These are phyloP conservation scores for Omphalea diandra DNA, from an alignment of 441 rosid species.

Conservation along the genomic window DNA sequence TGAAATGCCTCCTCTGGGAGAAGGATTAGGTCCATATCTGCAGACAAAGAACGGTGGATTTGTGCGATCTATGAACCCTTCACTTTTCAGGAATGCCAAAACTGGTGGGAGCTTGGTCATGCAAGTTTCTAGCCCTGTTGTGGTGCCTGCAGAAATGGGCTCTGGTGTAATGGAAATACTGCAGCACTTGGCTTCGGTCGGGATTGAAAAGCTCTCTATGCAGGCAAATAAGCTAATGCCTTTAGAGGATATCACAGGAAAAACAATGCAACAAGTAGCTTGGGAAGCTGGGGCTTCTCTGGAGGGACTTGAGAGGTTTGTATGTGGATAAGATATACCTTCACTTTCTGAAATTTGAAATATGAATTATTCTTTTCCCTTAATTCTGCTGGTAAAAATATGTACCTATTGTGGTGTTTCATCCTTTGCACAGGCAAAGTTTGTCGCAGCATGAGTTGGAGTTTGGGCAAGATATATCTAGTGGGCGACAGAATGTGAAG, in stretches of 20 bases:
- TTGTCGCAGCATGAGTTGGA: constrained; percentile 40
- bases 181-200: constrained; percentile 70
- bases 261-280: constrained; percentile 80
- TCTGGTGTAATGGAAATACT: constrained; percentile 69
- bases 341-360: constrained; percentile 1
- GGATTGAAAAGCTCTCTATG: constrained; percentile 95
- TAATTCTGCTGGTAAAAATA: constrained; percentile 1
- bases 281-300: constrained; percentile 67
- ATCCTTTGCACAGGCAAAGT: constrained; percentile 46
- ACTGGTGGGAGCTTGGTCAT: constrained; percentile 75
- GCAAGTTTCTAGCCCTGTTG: constrained; percentile 95
- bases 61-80: constrained; percentile 81
- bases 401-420: constrained; percentile 22
- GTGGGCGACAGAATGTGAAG: constrained; percentile 34
- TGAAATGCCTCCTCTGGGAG: constrained; percentile 72
- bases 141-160: constrained; percentile 98
- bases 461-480: constrained; percentile 34
- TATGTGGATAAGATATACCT: constrained; percentile 1
- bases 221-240: constrained; percentile 95
- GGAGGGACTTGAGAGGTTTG: constrained; percentile 65
- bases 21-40: constrained; percentile 80
- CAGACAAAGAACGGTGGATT: constrained; percentile 85
- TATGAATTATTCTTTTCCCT: constrained; percentile 12
- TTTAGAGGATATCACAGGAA: constrained; percentile 86
- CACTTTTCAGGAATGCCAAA: constrained; percentile 59